These are phyloP conservation scores for Ascochyta fabae DNA, from an alignment of 2,329 filamentous ascomycete genomes.

Conservation along the genomic window DNA sequence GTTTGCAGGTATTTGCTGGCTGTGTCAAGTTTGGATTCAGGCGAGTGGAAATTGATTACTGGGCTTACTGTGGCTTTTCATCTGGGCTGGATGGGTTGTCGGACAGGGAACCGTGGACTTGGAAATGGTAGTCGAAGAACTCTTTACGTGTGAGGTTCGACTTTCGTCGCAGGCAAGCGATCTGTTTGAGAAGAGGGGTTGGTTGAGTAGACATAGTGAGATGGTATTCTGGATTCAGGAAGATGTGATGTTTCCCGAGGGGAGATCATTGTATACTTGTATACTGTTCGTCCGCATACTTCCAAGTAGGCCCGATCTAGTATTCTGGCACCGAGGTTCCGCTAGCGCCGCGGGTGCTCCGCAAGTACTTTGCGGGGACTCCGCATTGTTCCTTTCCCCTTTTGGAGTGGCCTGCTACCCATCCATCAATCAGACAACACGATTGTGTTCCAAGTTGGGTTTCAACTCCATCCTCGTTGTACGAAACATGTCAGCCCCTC, in stretches of 20 bases:
- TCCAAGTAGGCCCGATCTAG: background rate
- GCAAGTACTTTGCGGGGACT: background rate
- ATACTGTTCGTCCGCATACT: background rate
- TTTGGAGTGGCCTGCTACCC: background rate
- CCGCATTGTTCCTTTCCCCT: background rate
- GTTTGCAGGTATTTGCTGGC: slow-evolving; percentile 6
- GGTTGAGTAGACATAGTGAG: background rate
- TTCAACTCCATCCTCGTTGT: background rate
- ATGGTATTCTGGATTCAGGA: background rate
- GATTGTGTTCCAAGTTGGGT: background rate
- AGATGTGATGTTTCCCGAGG: background rate
- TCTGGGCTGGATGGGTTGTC: background rate
- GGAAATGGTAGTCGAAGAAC: slow-evolving; percentile 9
- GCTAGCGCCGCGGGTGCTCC: background rate
- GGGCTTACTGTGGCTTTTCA: slow-evolving; percentile 5
- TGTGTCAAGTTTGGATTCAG: background rate
- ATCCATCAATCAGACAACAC: background rate
- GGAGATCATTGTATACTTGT: background rate
- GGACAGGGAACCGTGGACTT: background rate
- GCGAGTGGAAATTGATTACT: background rate
- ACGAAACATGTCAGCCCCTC: background rate
- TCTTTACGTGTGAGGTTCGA: slow-evolving; percentile 6
- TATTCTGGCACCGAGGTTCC: background rate
- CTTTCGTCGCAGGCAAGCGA: slow-evolving; percentile 3
- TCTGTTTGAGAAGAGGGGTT: background rate